A percentile compares a stretch with the other conserved stretches of the same genome.
These are phyloP conservation scores for Casuarina cunninghamiana DNA, from an alignment of 306 rosid species.

Conservation along the genomic window DNA sequence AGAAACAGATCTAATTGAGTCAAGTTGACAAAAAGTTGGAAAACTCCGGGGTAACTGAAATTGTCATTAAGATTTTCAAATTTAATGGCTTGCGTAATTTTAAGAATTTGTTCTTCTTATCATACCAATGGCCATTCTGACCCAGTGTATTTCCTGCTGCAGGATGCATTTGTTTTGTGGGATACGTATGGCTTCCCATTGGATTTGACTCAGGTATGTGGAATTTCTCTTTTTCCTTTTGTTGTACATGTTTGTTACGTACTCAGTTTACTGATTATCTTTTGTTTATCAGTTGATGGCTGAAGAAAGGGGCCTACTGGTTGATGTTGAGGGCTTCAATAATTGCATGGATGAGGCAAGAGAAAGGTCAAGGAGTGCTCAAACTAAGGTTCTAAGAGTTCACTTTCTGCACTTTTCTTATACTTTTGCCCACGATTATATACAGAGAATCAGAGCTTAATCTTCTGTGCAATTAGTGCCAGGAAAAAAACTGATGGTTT, in stretches of 20 bases:
- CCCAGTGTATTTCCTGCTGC: conserved; percentile 33
- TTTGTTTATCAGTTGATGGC: conserved; percentile 80
- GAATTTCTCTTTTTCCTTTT: conserved; percentile 11
- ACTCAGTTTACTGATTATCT: conserved; percentile 16
- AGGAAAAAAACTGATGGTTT: not conserved
- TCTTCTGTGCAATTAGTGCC: not conserved
- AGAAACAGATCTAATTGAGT: not conserved
- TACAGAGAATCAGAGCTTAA: conserved; percentile 5
- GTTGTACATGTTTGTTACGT: not conserved
- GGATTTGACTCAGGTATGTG: conserved; percentile 91
- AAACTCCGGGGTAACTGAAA: not conserved
- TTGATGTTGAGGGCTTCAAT: conserved; percentile 77
- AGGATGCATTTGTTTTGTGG: conserved; percentile 98
- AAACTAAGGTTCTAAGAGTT: conserved; percentile 58
- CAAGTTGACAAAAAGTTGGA: not conserved
- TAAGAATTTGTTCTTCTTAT: not conserved
- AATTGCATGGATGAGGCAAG: conserved; percentile 89
- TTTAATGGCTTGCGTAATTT: not conserved
- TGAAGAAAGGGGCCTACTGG: conserved; percentile 80
- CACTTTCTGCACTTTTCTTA: conserved; percentile 25
- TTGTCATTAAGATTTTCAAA: conserved; percentile 13
- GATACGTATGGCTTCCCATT: conserved; percentile 94
- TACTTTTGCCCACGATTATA: conserved; percentile 2
- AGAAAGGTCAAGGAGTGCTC: conserved; percentile 92
- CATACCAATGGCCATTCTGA: conserved; percentile 26